Evolutionary conservation across 768 basidiomycete species (phyloP).

Genomic region (Gelatoporia subvermispora): DNA sequence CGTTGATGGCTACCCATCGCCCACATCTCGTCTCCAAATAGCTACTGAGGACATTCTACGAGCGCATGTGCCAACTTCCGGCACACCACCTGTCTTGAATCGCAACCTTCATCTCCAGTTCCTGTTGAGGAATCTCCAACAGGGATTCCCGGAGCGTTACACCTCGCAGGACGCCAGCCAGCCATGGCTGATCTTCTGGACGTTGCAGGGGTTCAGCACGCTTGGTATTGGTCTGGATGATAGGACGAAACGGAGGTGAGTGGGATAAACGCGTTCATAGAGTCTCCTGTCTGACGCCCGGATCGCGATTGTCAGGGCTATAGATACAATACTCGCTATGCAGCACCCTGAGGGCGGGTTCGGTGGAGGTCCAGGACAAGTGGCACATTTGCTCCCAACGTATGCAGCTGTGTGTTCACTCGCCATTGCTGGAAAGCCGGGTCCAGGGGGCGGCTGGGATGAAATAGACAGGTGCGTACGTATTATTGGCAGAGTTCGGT

Average conservation of each 20-base stretch:
- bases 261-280: not conserved
- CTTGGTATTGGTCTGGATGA: conserved; percentile 79
- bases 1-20: conserved; percentile 55
- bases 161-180: conserved; percentile 88
- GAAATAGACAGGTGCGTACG: conserved; percentile 67
- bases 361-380: conserved; percentile 85
- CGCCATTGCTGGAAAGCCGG: conserved; percentile 74
- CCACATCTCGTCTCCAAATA: conserved; percentile 56
- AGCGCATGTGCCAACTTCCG: conserved; percentile 41
- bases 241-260: conserved; percentile 68
- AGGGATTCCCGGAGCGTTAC: conserved; percentile 79
- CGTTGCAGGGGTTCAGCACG: conserved; percentile 74
- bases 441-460: conserved; percentile 78
- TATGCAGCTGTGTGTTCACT: conserved; percentile 85
- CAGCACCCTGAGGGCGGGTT: conserved; percentile 90
- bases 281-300: too few species aligned
- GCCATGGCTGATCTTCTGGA: conserved; percentile 96
- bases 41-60: conserved; percentile 65
- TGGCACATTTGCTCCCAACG: conserved; percentile 82
- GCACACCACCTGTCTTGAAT: conserved; percentile 41
- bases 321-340: conserved; percentile 74
- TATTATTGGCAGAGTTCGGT: not conserved
- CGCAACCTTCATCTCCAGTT: conserved; percentile 70
- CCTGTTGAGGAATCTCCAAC: conserved; percentile 64
- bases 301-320: conserved; percentile 44